Evolutionary conservation across 768 basidiomycete species (phyloP), one percentile per base, ranked within the genome.

Genomic region (Mycena epipterygia): DNA sequence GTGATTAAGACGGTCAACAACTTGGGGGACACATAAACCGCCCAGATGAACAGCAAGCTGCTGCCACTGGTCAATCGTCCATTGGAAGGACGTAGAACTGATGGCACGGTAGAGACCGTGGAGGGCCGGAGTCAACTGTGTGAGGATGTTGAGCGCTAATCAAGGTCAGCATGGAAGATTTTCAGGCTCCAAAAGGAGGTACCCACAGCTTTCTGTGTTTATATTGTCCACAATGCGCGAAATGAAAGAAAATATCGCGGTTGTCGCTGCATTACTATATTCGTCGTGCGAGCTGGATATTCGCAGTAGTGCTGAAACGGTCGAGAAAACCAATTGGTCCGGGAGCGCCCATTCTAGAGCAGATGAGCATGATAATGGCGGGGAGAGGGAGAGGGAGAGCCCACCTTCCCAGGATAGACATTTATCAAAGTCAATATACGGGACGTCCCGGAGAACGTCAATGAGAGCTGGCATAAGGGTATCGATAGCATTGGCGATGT

Each of bases 31-130:
- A 73, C 94, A 90, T n/a, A 96, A 86, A 16, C 81, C 80, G 62
- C 87, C 85, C 29, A 94, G 84, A 42, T 85, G 83, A 14, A 80
- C 75, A 0, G 90, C 85, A 21, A 95, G 80, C 23, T 80, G 77
- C 29, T 83, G 80, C 93, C 94, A 95, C 73, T 94, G 91, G 2
- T 80, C 71, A 39, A 89, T 75, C 16, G 87, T 88, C 95, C 95
- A 97, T 29, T 87, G 83, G 77, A 93, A 95, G 2, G 90, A 85
- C 3, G 91, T 92, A 5, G 93, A 93, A 51, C 90, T 93, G 68
- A 96, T 89, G 7, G 96, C 95, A 39, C 96, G 90, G 78, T 95
- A 95, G 32, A 96, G 83, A 9, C 96, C 96, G 79, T 97, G 95
- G 48, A 97, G 84, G 19, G 93, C 89, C 8, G 95, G 96, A 23